These are phyloP conservation scores for Penicillium antarcticum DNA, from an alignment of 495 filamentous ascomycete species.

Conservation along the genomic window DNA sequence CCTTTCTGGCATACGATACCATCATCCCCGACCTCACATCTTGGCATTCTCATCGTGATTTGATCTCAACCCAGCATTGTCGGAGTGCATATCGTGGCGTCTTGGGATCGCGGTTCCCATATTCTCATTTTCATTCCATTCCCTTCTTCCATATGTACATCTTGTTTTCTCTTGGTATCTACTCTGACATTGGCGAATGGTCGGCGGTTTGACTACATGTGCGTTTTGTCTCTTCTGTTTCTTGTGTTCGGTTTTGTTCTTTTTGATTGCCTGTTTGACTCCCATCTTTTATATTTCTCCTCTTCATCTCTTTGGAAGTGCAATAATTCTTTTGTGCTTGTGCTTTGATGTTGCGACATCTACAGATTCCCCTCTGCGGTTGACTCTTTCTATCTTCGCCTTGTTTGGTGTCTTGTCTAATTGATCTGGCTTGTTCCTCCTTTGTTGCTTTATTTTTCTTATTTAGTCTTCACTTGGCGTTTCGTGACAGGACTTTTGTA, in stretches of 20 bases:
- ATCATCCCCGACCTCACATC: background rate
- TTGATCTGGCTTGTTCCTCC: background rate
- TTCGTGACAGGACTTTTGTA: constrained; percentile 17
- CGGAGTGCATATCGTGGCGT: constrained; percentile 18
- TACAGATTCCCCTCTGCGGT: constrained; percentile 23
- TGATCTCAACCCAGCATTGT: constrained; percentile 14
- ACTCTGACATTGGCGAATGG: background rate
- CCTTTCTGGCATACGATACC: background rate
- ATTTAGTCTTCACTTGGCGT: constrained; percentile 16
- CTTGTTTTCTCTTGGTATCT: background rate
- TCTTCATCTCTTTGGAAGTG: constrained; percentile 6
- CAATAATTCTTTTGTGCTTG: constrained; percentile 8
- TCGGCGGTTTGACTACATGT: background rate
- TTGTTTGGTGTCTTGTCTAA: constrained; percentile 3
- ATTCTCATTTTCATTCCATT: background rate
- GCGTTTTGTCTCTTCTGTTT: background rate
- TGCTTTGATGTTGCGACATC: constrained; percentile 11
- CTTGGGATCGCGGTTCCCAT: constrained; percentile 3
- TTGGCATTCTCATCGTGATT: background rate
- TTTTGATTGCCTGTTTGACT: background rate
- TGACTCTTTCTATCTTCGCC: constrained; percentile 12
- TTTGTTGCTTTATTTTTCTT: background rate
- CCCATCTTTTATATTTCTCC: background rate
- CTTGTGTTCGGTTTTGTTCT: background rate
- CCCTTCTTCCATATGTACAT: constrained; percentile 4